Evolutionary conservation across 495 filamentous ascomycete species (phyloP), one percentile per base, ranked within the genome.

Genomic region (Thermothielavioides terrestris): DNA sequence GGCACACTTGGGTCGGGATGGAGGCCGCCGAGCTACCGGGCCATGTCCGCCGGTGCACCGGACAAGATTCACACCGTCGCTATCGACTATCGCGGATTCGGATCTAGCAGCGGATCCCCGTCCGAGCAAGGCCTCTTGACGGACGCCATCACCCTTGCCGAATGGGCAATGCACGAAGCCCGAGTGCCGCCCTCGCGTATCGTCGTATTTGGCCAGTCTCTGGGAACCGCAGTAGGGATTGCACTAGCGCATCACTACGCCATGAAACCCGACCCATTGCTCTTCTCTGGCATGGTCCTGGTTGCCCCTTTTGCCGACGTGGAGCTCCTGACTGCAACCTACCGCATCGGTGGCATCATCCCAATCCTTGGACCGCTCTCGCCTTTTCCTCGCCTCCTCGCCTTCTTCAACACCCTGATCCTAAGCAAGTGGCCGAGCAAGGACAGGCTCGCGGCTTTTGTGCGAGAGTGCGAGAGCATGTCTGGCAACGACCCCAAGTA

Each of bases 61-160:
- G 70, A 68, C 12, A 69, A 68, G 14, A 58, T 50, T 12, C 81
- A 85, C 45, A 75, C 83, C 23, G 50, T 86, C 0, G 72, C 79
- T 17, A 75, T 95, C 41, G 89, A 95, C 69, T 96, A 95, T 64
- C 83, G 91, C 15, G 91, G 90, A 10, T 95, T 86, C 54, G 90
- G 89, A 1, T 66, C 79, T 12, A 90, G 85, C 17, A 85, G 81
- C 5, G 89, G 89, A 22, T 68, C 63, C 12, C 91, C 90, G 1
- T 83, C 84, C 0, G 90, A 97, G 67, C 66, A 76, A 18, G 90
- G 91, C 1, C 67, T 97, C 8, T 85, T 92, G 46, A 79, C 73
- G 2, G 91, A 97, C 53, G 88, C 84, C 21, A 65, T 86, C 7
- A 66, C 88, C 0, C 67, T 84, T 0, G 71, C 87, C 4, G 76